Evolutionary conservation across 495 filamentous ascomycete genomes (phyloP).

Genomic region (Aspergillus bridgeri): DNA sequence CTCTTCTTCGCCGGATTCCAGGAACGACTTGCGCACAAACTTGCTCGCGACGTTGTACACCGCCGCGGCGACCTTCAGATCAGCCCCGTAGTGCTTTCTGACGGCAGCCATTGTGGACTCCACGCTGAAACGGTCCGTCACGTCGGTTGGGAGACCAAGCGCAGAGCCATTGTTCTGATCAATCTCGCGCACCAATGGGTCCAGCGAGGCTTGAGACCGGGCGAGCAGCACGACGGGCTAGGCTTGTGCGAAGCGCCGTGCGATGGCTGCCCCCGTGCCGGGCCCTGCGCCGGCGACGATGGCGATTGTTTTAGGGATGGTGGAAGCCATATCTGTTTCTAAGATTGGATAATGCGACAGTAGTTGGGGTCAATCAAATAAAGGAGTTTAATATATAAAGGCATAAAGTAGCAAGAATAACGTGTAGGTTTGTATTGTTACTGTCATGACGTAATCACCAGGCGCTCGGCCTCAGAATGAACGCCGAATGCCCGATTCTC

Average conservation of each 20-base stretch:
- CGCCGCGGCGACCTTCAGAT: slow-evolving; percentile 54
- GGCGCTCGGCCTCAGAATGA: no score
- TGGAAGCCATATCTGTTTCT: neutral
- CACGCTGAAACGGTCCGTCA: slow-evolving; percentile 49
- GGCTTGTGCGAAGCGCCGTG: slow-evolving; percentile 54
- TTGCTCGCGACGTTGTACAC: slow-evolving; percentile 65
- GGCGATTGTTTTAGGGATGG: slow-evolving; percentile 26
- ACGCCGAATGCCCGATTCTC: no score
- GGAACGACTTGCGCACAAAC: slow-evolving; percentile 61
- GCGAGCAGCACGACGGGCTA: slow-evolving; percentile 69
- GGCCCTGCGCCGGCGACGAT: slow-evolving; percentile 61
- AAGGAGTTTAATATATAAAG: no score
- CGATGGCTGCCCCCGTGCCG: slow-evolving; percentile 51
- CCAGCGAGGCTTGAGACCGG: slow-evolving; percentile 50
- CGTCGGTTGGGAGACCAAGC: slow-evolving; percentile 61
- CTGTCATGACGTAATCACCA: no score
- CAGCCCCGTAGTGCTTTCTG: slow-evolving; percentile 42
- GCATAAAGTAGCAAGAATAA: no score
- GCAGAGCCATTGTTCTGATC: slow-evolving; percentile 58
- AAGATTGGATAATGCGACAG: no score
- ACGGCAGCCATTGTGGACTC: slow-evolving; percentile 55
- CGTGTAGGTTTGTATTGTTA: no score
- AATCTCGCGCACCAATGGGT: slow-evolving; percentile 59
- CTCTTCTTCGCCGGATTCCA: slow-evolving; percentile 58
- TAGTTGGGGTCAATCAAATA: no score